Evolutionary conservation across 495 filamentous ascomycete species (phyloP).

Genomic region (Aspergillus taichungensis): DNA sequence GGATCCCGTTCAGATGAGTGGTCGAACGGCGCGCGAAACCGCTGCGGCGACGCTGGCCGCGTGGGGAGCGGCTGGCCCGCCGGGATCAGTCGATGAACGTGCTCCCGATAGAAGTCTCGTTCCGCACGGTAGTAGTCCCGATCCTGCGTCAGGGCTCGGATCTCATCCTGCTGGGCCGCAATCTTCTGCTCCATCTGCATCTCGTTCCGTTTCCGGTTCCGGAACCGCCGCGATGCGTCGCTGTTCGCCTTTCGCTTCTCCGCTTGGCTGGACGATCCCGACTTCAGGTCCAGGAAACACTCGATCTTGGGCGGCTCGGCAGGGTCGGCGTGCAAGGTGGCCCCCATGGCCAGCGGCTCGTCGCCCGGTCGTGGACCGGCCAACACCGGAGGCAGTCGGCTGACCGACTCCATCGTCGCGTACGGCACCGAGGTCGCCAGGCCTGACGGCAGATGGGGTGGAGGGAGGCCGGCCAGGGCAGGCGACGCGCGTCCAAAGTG

Average conservation of each 20-base stretch:
- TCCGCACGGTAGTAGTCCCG: constrained; percentile 50
- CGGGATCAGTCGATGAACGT: constrained; percentile 44
- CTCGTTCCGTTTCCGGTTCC: constrained; percentile 85
- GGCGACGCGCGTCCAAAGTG: constrained; percentile 42
- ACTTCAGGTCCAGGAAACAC: constrained; percentile 59
- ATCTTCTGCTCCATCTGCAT: constrained; percentile 56
- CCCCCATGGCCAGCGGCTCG: constrained; percentile 26
- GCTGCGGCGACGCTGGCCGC: constrained; percentile 35
- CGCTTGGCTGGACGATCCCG: constrained; percentile 75
- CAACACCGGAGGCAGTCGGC: constrained; percentile 16
- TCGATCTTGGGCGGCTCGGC: constrained; percentile 46
- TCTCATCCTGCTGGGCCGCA: constrained; percentile 45
- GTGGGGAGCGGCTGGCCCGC: constrained; percentile 23
- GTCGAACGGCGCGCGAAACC: constrained; percentile 5
- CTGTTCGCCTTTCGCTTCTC: constrained; percentile 93
- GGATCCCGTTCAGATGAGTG: too few relatives aligned
- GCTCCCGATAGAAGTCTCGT: constrained; percentile 59
- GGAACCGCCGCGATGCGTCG: constrained; percentile 82
- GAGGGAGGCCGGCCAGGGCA: constrained; percentile 19
- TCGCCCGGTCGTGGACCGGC: constrained; percentile 26
- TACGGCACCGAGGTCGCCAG: constrained; percentile 16
- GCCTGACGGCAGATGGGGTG: constrained; percentile 10
- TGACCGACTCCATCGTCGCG: constrained; percentile 20
- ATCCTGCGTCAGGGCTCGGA: constrained; percentile 46
- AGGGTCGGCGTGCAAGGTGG: constrained; percentile 22